phyloP scores from a whole-genome alignment of 2,329 filamentous ascomycete species.

The Canariomyces notabilis region DNA sequence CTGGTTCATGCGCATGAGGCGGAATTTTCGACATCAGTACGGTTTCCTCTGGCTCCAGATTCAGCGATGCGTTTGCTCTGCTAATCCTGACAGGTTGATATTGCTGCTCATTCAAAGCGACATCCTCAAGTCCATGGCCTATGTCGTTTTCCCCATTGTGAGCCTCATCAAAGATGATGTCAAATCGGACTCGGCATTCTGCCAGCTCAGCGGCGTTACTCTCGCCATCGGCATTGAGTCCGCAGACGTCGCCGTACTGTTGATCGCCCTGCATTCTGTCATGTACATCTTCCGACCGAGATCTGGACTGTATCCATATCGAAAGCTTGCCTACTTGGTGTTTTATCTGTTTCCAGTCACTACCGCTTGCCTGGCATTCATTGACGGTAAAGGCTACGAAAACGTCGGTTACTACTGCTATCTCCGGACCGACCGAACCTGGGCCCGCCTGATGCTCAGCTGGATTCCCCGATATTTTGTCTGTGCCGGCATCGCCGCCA shows the following conservation, averaged over 20 bases:
- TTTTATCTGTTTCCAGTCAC: conserved; percentile 56
- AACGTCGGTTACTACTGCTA: conserved; percentile 66
- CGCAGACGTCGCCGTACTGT: conserved; percentile 64
- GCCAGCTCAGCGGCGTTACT: conserved; percentile 65
- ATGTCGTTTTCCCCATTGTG: conserved; percentile 59
- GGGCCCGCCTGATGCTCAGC: conserved; percentile 62
- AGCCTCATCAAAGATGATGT: conserved; percentile 50
- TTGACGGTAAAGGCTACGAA: conserved; percentile 53
- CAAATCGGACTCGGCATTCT: conserved; percentile 49
- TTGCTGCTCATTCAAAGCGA: conserved; percentile 70
- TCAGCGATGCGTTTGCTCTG: neutral
- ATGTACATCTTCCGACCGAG: conserved; percentile 63
- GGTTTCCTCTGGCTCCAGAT: neutral
- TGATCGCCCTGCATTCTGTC: conserved; percentile 69
- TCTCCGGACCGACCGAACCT: conserved; percentile 59
- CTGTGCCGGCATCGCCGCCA: conserved; percentile 55
- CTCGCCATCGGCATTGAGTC: conserved; percentile 62
- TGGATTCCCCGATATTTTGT: conserved; percentile 74
- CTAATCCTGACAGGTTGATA: conserved; percentile 53
- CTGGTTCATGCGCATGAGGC: conserved; percentile 70
- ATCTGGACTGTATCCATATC: conserved; percentile 64
- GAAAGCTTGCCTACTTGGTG: conserved; percentile 52
- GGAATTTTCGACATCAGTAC: conserved; percentile 69
- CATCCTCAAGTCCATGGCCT: conserved; percentile 64
- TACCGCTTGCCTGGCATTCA: conserved; percentile 59